These are phyloP conservation scores for Tetratostichococcus sp. DNA, from an alignment of 139 green algal species.

Conservation along the genomic window DNA sequence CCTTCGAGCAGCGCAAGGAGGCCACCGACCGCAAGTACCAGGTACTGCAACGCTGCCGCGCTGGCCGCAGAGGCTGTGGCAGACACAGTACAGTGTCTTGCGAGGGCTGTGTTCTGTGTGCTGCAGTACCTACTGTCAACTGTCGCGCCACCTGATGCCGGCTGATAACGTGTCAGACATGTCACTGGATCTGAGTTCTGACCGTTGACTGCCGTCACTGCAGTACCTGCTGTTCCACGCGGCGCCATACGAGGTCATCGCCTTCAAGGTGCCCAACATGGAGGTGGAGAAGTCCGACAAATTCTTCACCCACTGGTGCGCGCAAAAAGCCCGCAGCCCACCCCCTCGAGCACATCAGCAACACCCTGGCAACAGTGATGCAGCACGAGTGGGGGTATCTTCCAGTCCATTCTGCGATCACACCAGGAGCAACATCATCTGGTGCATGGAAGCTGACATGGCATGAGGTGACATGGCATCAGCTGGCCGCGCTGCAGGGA, in stretches of 20 bases:
- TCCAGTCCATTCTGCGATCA: background rate
- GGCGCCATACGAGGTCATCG: slow-evolving; percentile 95
- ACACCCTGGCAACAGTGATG: background rate
- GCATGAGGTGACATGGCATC: too few species aligned
- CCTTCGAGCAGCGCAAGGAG: slow-evolving; percentile 94
- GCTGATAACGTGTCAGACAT: too few species aligned
- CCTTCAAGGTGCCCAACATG: slow-evolving; percentile 93
- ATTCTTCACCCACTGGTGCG: slow-evolving; percentile 91
- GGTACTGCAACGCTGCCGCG: background rate
- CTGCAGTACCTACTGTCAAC: too few species aligned
- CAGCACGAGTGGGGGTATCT: background rate
- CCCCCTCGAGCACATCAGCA: background rate
- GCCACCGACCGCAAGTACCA: slow-evolving; percentile 85
- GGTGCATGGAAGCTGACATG: too few species aligned
- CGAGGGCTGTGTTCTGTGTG: too few species aligned
- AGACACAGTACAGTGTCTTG: too few species aligned
- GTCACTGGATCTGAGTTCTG: too few species aligned
- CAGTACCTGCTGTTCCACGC: slow-evolving; percentile 94
- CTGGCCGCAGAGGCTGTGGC: too few species aligned
- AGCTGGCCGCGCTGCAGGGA: slow-evolving; percentile 50
- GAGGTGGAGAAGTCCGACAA: slow-evolving; percentile 81
- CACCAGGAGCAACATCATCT: too few species aligned
- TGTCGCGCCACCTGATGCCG: too few species aligned
- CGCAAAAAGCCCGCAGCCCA: too few species aligned
- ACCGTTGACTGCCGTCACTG: too few species aligned